Base-by-base conservation (phyloP, 2,329 filamentous ascomycete genomes). In the Catunica adiposa region DNA sequence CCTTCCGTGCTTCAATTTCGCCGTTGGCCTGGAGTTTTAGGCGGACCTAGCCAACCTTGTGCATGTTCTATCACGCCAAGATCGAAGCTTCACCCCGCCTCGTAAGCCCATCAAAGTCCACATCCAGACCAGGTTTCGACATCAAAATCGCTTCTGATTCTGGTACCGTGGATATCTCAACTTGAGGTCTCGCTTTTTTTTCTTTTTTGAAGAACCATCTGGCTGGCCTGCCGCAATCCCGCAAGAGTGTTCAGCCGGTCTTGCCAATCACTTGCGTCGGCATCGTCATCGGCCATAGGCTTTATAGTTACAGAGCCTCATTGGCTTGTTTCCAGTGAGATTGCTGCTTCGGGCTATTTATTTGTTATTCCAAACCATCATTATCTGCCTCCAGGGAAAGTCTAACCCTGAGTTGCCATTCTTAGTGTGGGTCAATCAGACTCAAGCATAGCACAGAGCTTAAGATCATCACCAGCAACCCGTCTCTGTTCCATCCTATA, bases 281-380 rank as follows among this genome's bases (percentile, higher is more conserved):
- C 46, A 14, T 37, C 23, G 17, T 23, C 48, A 29, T 25, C 17
- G 29, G 15, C 34, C n/a, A n/a, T n/a, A n/a, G n/a, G 22, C 34
- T 22, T 29, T 37, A 22, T 31, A 11, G n/a, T n/a, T n/a, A n/a
- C n/a, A 22, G 29, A 34, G 29, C 29, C 11, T 34, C 29, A 34
- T 11, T 11, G 11, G 29, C 53, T 51, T 51, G 47, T 54, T 57
- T 50, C 40, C 25, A 29, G 46, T 15, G 17, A 38, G 25, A 48
- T 54, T 57, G 51, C 56, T 54, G 44, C 46, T 51, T 57, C 47
- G 31, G 51, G 56, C 8, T 57, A 57, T 57, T 57, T 57, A 57
- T 57, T 57, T 57, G 23, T 57, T 50, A 54, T 53, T 53, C 29
- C n/a, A 25, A 46, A 52, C 34, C 50, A 53, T 56, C 51, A 22